These are phyloP conservation scores for Mitragyna speciosa DNA, from an alignment of 257 asterid genomes.

Conservation along the genomic window DNA sequence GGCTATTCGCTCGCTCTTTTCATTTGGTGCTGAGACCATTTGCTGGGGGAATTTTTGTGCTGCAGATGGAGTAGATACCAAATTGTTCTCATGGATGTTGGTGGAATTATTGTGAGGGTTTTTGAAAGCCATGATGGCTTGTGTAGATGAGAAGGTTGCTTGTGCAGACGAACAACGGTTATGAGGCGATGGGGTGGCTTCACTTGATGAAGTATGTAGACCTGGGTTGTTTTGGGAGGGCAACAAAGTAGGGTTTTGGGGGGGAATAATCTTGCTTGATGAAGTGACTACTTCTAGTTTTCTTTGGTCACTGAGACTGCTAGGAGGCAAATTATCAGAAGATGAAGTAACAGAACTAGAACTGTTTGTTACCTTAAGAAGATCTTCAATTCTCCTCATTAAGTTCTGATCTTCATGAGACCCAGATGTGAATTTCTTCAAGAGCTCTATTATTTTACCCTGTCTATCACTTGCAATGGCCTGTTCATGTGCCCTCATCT, in stretches of 20 bases:
- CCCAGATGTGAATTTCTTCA: constrained; percentile 41
- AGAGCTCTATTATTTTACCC: constrained; percentile 46
- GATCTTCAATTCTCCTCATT: constrained; percentile 19
- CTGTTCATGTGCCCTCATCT: constrained; percentile 48
- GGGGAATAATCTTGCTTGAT: constrained; percentile 13
- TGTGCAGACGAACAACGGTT: constrained; percentile 25
- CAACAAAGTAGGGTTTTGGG: constrained; percentile 27
- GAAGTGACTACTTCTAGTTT: neutral
- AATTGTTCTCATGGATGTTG: constrained; percentile 5
- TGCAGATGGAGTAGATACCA: constrained; percentile 1
- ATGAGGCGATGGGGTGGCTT: constrained; percentile 26
- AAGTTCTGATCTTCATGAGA: constrained; percentile 24
- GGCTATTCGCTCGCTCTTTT: constrained; percentile 17
- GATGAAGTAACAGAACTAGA: constrained; percentile 13
- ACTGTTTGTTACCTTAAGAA: constrained; percentile 19
- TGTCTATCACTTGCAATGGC: constrained; percentile 51
- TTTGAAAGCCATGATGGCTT: constrained; percentile 5
- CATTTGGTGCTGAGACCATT: neutral
- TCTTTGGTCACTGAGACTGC: neutral
- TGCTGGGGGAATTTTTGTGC: neutral
- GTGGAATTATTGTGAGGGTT: constrained; percentile 19
- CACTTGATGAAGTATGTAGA: constrained; percentile 7
- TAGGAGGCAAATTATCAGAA: constrained; percentile 9
- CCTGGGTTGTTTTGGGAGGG: neutral
- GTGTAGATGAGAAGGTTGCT: constrained; percentile 9